These are phyloP conservation scores for Lyophyllum atratum DNA, from an alignment of 768 basidiomycete species.

Conservation along the genomic window DNA sequence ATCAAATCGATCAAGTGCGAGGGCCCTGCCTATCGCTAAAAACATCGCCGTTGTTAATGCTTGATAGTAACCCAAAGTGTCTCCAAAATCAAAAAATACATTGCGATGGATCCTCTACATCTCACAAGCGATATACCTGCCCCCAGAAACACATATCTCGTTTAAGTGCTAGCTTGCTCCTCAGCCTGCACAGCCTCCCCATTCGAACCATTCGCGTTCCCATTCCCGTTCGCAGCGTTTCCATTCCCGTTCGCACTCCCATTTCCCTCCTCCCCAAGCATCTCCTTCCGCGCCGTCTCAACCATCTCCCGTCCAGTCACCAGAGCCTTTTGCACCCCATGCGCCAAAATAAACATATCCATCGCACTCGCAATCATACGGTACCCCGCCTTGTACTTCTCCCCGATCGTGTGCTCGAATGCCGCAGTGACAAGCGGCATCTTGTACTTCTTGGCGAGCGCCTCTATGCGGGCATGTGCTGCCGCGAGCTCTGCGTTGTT, in stretches of 20 bases:
- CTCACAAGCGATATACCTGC: too few relatives aligned
- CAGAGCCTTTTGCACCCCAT: neutral
- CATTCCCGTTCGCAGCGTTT: neutral
- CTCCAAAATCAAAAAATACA: too few relatives aligned
- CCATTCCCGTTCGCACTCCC: neutral
- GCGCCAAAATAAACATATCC: neutral
- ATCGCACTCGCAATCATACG: neutral
- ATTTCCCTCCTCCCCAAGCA: neutral
- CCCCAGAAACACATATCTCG: too few relatives aligned
- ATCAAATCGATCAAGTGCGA: too few relatives aligned
- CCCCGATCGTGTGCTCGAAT: neutral
- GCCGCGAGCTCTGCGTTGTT: neutral
- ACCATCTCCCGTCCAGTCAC: neutral
- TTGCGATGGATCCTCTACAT: too few relatives aligned
- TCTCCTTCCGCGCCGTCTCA: neutral
- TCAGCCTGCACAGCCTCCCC: too few relatives aligned
- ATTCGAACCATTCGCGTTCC: neutral
- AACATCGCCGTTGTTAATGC: too few relatives aligned
- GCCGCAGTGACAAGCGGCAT: neutral
- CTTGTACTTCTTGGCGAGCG: conserved; percentile 6
- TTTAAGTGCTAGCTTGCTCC: too few relatives aligned
- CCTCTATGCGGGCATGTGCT: neutral
- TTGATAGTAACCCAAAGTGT: too few relatives aligned
- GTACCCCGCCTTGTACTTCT: neutral
- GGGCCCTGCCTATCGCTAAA: too few relatives aligned